A percentile compares a stretch with the other conserved stretches of the same genome.
Evolutionary conservation across 140 eudicot genomes (phyloP).

Genomic region (Bidens hawaiensis): DNA sequence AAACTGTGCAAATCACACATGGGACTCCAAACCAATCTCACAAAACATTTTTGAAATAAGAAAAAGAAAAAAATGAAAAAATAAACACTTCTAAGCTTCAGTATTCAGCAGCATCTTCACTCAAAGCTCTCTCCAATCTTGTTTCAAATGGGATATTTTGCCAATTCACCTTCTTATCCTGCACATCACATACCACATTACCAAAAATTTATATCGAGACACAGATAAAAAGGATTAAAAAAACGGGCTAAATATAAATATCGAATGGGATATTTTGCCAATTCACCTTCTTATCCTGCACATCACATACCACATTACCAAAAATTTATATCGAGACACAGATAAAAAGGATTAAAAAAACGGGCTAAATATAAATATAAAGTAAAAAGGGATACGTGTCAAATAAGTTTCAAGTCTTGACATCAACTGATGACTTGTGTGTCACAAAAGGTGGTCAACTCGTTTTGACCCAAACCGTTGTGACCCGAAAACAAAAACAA

Average conservation of each 20-base stretch:
- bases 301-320: slow-evolving; percentile 14
- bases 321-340: too few relatives aligned
- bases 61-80: neutral
- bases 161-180: slow-evolving; percentile 95
- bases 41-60: slow-evolving; percentile 3
- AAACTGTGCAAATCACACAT: too few relatives aligned
- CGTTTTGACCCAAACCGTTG: neutral
- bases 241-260: too few relatives aligned
- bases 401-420: neutral
- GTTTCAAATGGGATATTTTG: slow-evolving; percentile 84
- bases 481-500: too few relatives aligned
- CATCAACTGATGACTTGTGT: neutral
- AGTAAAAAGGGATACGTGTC: neutral
- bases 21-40: too few relatives aligned
- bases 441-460: too few relatives aligned
- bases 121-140: slow-evolving; percentile 86
- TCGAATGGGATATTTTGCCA: slow-evolving; percentile 94
- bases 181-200: slow-evolving; percentile 33
- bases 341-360: too few relatives aligned
- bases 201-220: too few relatives aligned
- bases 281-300: slow-evolving; percentile 88
- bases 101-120: slow-evolving; percentile 32
- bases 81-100: slow-evolving; percentile 33
- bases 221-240: too few relatives aligned
- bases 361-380: neutral